These are phyloP conservation scores for Megacollybia platyphylla DNA, from an alignment of 1,284 basidiomycete species.

Conservation along the genomic window DNA sequence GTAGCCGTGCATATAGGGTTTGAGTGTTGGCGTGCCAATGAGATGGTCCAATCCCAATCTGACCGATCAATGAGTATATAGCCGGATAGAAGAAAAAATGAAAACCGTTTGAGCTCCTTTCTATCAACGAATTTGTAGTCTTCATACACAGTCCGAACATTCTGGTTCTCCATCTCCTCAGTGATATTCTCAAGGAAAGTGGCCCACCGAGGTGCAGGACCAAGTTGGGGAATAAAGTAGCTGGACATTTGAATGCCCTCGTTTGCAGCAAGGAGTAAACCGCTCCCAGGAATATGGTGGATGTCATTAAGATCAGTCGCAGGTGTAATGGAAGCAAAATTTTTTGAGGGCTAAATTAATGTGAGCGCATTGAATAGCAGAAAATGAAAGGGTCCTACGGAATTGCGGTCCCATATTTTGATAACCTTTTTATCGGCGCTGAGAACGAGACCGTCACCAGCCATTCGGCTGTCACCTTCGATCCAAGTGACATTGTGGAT, in stretches of 20 bases:
- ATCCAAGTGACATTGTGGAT: constrained; percentile 86
- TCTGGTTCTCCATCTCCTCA: constrained; percentile 91
- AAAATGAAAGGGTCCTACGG: constrained; percentile 34
- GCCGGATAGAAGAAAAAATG: constrained; percentile 12
- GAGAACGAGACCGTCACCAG: constrained; percentile 78
- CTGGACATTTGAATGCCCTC: constrained; percentile 87
- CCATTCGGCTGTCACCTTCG: constrained; percentile 72
- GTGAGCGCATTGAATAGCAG: constrained; percentile 6
- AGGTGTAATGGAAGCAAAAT: constrained; percentile 90
- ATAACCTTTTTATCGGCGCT: constrained; percentile 91
- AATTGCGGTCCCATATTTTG: constrained; percentile 87
- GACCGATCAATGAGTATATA: constrained; percentile 7
- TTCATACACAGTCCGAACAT: constrained; percentile 71
- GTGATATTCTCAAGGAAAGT: constrained; percentile 97
- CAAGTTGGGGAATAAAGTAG: constrained; percentile 92
- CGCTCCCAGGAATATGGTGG: constrained; percentile 77
- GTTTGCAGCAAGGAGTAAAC: constrained; percentile 81
- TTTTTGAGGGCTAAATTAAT: constrained; percentile 55
- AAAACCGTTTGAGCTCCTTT: constrained; percentile 73
- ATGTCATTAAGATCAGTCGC: constrained; percentile 81
- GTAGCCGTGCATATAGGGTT: constrained; percentile 99
- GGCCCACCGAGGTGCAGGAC: constrained; percentile 94
- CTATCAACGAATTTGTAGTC: constrained; percentile 98
- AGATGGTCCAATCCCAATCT: constrained; percentile 91
- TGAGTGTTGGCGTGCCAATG: constrained; percentile 87